Evolutionary conservation across 106 monocot genomes (phyloP), one percentile per base, ranked within the genome.

Genomic region (Dendrobium catenatum): DNA sequence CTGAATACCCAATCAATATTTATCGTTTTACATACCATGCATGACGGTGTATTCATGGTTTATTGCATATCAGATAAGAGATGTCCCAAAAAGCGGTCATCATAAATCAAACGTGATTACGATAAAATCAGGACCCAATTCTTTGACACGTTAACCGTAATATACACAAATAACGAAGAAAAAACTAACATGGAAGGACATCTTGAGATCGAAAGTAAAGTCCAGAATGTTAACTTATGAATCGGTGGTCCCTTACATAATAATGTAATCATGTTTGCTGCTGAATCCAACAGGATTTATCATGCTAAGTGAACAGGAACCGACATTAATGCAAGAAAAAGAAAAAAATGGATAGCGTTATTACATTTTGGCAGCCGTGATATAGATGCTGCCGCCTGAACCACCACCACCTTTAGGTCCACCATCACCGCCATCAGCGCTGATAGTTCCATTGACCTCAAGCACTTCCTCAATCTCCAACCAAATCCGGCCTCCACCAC

Each of bases 311-410:
- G n/a, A 37, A 70, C 16, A 37, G 33, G 8, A 70, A 37, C 37
- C 37, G 4, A 33, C 5, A 33, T 37, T 68, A 27, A 37, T 33
- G 70, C 37, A 70, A 70, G 13, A 70, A 15, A 70, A 70, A 68
- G 26, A 2, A 9, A 10, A 6, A 19, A 44, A 33, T 70, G 67
- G 72, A 51, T 55, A 78, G 31, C 37, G 83, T 8, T 9, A 74
- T 91, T 84, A 99, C 99, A 99, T 93, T 85, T 93, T 95, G 19
- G 47, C 26, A 15, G 91, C 88, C 9, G 75, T 42, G 7, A 99
- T 86, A 47, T 85, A 95, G 75, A 99, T 87, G 84, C 99, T 99
- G 9, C 99, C 99, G 26, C 99, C 99, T 0, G 99, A 95, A 4
- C 95, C 95, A 20, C 99, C 95, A 0, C 93, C 93, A 2, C 95